phyloP scores from a whole-genome alignment of 352 stramenopile species.

The Phytophthora pseudosyringae region DNA sequence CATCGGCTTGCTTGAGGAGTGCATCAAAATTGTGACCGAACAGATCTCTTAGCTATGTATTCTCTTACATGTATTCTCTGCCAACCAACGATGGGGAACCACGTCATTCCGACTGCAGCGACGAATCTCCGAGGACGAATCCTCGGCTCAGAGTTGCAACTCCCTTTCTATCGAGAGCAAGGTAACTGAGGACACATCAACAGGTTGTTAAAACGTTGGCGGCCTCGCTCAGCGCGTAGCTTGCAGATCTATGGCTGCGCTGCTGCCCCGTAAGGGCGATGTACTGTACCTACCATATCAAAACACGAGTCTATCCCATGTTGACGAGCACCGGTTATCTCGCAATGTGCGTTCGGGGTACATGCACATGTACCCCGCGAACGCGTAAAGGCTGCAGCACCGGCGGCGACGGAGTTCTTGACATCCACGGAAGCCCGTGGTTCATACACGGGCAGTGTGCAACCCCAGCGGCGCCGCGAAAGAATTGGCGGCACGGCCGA shows the following conservation, averaged over 20 bases:
- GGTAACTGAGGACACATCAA: no score
- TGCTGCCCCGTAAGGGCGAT: background rate
- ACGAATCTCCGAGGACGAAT: no score
- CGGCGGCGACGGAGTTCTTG: background rate
- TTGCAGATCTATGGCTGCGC: no score
- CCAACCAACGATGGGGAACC: no score
- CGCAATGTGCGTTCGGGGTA: background rate
- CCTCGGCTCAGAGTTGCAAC: no score
- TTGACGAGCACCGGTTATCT: constrained; percentile 4
- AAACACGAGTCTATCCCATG: constrained; percentile 22
- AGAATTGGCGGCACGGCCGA: constrained; percentile 14
- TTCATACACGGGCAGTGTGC: background rate
- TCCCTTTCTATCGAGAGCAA: no score
- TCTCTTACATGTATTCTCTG: no score
- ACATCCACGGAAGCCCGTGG: constrained; percentile 1
- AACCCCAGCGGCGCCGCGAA: constrained; percentile 13
- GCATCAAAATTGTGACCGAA: no score
- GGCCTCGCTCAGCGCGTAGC: constrained; percentile 13
- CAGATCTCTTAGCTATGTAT: no score
- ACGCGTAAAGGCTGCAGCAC: constrained; percentile 3
- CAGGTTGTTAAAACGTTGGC: no score
- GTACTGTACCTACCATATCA: constrained; percentile 5
- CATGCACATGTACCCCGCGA: background rate
- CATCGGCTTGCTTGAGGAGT: no score
- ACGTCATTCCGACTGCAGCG: no score